Evolutionary conservation across 2,329 filamentous ascomycete species (phyloP), one percentile per base, ranked within the genome.

Genomic region (Fusarium tjaetaba): DNA sequence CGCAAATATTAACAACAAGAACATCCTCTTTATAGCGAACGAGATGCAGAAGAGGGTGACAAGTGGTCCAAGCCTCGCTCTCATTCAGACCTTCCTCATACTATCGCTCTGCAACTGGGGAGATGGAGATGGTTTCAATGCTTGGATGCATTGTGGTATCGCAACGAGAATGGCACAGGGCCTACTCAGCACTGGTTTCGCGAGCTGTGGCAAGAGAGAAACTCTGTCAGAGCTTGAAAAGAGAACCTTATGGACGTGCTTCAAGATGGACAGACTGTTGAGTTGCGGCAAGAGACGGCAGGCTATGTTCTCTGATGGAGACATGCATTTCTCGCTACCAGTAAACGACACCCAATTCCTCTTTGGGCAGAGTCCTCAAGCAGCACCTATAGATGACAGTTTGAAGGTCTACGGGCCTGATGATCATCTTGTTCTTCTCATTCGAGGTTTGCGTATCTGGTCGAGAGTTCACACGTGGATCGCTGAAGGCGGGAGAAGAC

Each of bases 101-200:
- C 24, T 78, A 0, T 74, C 76, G 0, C 51, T 78, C 1, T 77
- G 75, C 32, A 74, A 76, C 32, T 78, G 76, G 76, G 76, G 76
- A 1, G 73, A 78, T 3, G 75, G 76, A 0, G 75, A 78, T n/a
- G 76, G 76, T 0, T 78, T 78, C 36, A 77, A 66, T 24, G 76
- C 76, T 1, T 78, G 76, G 76, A 78, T 78, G 76, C 76, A 78
- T 4, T 74, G 70, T 0, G 76, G 76, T 1, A 76, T 78, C 26
- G 76, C 76, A 2, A 72, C 73, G 0, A 49, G 76, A 22, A 78
- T 78, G 76, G 76, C 75, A 2, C 76, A 77, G 20, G 76, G 76
- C 0, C 22, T 77, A 1, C 59, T 78, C 2, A 76, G 76, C 14
- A 72, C 73, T 1, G 73, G 76, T 0, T 71, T 77, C 5, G 65